Percentiles rank a stretch among this genome's conserved stretches.
These are phyloP conservation scores for Spirogloea muscicola DNA, from an alignment of 139 green algal species.

Conservation along the genomic window DNA sequence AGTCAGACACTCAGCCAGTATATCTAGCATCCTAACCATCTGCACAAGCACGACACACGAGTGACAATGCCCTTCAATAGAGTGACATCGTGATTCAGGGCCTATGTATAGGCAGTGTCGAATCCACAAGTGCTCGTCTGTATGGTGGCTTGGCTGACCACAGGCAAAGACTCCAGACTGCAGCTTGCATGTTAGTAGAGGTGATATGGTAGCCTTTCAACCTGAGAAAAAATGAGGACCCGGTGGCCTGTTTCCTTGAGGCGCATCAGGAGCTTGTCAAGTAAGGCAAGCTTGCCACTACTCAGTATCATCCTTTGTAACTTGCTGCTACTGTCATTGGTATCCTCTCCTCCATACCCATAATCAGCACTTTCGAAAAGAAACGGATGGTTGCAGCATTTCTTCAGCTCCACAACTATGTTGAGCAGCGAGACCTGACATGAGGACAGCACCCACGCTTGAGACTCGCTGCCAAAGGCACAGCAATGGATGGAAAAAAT, in stretches of 20 bases:
- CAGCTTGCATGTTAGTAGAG: not conserved
- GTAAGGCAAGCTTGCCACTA: constrained; percentile 73
- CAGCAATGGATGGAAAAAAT: not conserved
- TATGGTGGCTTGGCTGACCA: not conserved
- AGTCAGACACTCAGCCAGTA: constrained; percentile 89
- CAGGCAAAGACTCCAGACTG: not conserved
- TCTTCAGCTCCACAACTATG: constrained; percentile 90
- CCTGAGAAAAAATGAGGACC: constrained; percentile 87
- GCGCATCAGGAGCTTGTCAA: constrained; percentile 87
- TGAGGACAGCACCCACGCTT: not conserved
- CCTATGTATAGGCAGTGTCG: not conserved
- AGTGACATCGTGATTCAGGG: not conserved
- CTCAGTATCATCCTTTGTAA: constrained; percentile 43
- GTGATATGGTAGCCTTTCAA: constrained; percentile 52
- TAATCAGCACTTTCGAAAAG: constrained; percentile 55
- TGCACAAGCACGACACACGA: constrained; percentile 39
- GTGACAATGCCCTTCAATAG: not conserved
- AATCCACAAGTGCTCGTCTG: not conserved
- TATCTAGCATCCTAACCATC: constrained; percentile 91
- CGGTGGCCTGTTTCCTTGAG: constrained; percentile 76
- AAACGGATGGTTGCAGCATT: constrained; percentile 85
- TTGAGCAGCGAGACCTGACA: constrained; percentile 76
- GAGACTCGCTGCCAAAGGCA: not conserved
- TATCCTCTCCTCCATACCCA: constrained; percentile 24
- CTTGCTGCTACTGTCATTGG: not conserved